Conservation (phyloP, 1,139 yeast species). For the Scheffersomyces insectosa region DNA sequence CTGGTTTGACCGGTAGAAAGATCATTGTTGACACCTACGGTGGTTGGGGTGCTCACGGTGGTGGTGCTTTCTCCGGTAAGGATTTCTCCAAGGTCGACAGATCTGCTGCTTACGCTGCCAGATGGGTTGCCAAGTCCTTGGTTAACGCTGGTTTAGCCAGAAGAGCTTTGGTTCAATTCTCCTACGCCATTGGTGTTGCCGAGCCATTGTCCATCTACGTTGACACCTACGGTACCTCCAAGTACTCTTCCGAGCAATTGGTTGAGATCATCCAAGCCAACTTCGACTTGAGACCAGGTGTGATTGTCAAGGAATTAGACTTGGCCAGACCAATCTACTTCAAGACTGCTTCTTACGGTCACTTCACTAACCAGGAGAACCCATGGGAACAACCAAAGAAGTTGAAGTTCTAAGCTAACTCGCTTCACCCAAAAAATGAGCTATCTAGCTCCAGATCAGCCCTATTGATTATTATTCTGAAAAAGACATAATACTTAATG, state of each 20-base stretch:
- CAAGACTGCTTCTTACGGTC: constrained; percentile 99
- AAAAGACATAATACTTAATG: constrained; percentile 27
- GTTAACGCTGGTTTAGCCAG: constrained; percentile 93
- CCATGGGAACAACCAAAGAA: constrained; percentile 98
- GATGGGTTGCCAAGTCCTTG: constrained; percentile 99
- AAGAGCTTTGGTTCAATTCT: constrained; percentile 97
- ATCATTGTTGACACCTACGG: constrained; percentile 99
- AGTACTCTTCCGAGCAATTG: constrained; percentile 83
- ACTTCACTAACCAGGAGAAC: constrained; percentile 98
- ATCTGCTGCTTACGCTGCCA: constrained; percentile 99
- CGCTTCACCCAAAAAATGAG: too few species aligned
- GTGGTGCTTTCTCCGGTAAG: constrained; percentile 99
- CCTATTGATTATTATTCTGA: too few species aligned
- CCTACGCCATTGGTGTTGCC: constrained; percentile 99
- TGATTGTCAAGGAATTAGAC: constrained; percentile 91
- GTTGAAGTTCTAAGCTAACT: constrained; percentile 61
- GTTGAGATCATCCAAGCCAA: constrained; percentile 88
- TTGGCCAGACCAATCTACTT: constrained; percentile 98
- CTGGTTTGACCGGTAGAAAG: constrained; percentile 99
- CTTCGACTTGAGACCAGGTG: constrained; percentile 99
- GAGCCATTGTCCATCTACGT: constrained; percentile 98
- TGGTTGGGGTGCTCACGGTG: constrained; percentile 99
- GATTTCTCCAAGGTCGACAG: constrained; percentile 99
- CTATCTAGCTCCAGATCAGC: too few species aligned
- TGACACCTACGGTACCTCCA: constrained; percentile 97